phyloP scores from a whole-genome alignment of 2,329 filamentous ascomycete genomes.

The Epichloe sp. region DNA sequence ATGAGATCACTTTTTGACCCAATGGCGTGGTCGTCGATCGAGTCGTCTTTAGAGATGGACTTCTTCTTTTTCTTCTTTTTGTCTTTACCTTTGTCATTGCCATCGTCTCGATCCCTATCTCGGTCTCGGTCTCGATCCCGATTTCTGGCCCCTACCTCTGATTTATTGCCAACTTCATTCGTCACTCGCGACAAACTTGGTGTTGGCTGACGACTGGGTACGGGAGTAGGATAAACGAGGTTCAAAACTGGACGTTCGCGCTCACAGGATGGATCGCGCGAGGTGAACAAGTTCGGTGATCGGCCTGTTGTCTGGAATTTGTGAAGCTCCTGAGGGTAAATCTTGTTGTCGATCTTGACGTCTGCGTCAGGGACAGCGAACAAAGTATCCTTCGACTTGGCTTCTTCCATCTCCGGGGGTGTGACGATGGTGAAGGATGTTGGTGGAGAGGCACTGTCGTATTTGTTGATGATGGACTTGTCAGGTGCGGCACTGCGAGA shows the following conservation, averaged over 20 bases:
- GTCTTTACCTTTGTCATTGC: slow-evolving; percentile 8
- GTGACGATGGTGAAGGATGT: slow-evolving; percentile 36
- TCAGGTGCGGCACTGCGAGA: slow-evolving; percentile 39
- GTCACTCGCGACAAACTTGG: slow-evolving; percentile 20
- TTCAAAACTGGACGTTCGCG: slow-evolving; percentile 46
- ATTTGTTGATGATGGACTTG: slow-evolving; percentile 42
- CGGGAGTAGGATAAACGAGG: slow-evolving; percentile 47
- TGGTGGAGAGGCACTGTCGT: slow-evolving; percentile 25
- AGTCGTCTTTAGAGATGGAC: slow-evolving; percentile 11
- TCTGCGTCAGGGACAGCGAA: slow-evolving; percentile 51
- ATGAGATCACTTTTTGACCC: slow-evolving; percentile 29
- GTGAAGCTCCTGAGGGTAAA: slow-evolving; percentile 38
- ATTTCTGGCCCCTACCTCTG: not conserved
- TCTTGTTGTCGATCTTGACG: slow-evolving; percentile 45
- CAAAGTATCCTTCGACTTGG: slow-evolving; percentile 25
- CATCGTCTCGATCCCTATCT: not conserved
- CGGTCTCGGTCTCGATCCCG: not conserved
- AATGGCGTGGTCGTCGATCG: slow-evolving; percentile 23
- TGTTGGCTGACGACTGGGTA: slow-evolving; percentile 27
- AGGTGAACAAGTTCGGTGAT: slow-evolving; percentile 23
- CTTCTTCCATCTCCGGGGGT: slow-evolving; percentile 38
- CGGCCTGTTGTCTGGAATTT: slow-evolving; percentile 19
- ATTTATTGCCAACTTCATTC: not conserved
- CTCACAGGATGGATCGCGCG: slow-evolving; percentile 40
- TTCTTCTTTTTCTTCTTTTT: slow-evolving; percentile 8